Evolutionary conservation across 257 asterid species (phyloP), one percentile per base, ranked within the genome.

Genomic region (Ilex aquifolium): DNA sequence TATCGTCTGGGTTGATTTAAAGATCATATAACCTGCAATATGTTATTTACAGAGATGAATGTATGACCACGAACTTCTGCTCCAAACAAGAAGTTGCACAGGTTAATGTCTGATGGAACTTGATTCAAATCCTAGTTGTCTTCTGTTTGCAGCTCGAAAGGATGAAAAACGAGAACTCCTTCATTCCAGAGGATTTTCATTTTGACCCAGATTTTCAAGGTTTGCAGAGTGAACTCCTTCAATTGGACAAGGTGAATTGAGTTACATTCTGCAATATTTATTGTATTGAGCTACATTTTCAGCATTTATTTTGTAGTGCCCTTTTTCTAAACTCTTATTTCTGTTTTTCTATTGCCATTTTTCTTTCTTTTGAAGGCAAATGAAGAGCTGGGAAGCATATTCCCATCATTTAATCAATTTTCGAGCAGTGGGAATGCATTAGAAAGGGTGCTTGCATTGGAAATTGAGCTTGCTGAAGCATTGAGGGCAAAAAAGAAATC

Each of bases 391-490:
- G 71, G 82, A 72, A 85, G 76, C 82, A 85, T 90, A 80, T 87
- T 84, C 70, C 97, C 97, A 12, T 72, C 62, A 49, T 84, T 84
- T 66, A 67, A 77, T 70, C 95, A 87, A 59, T 76, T 84, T 61
- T 66, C 92, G 14, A 68, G 77, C 60, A 70, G 77, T 68, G 96
- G 94, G 54, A 93, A 87, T 70, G 90, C 96, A 10, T 69, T 93
- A 69, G 92, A 90, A 76, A 79, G 94, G 70, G 95, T 93, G 69
- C 90, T 93, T 65, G 97, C 96, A 2, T 68, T 93, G 71, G 99
- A 90, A 81, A 82, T 87, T 46, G 97, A 90, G 81, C 95, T 93
- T 51, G 97, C 95, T 36, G 99, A 93, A 78, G 80, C 95, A 49
- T 74, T 93, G 60, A 87, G 82, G 80, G 69, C 87, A 16, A 93